Conservation (phyloP, 2,329 filamentous ascomycete species). For the Aureobasidium mangrovei region DNA sequence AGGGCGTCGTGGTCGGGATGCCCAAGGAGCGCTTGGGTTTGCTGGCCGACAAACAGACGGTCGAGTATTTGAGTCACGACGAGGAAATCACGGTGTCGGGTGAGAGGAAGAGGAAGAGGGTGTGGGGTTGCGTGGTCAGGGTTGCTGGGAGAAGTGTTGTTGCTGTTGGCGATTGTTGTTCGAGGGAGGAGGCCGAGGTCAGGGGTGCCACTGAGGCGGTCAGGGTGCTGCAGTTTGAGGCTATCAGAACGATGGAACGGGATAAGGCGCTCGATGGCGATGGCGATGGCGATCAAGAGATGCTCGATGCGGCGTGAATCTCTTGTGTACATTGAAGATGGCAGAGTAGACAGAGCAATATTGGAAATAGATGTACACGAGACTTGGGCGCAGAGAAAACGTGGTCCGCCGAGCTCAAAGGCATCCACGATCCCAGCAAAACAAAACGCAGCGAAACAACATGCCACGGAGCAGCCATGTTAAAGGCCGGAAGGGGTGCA, state of each 20-base stretch:
- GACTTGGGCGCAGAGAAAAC: too few relatives aligned
- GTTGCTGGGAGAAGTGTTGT: slow-evolving; percentile 29
- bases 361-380: too few relatives aligned
- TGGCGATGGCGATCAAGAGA: not conserved
- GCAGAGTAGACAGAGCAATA: too few relatives aligned
- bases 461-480: not conserved
- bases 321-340: not conserved
- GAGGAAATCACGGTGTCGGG: not conserved
- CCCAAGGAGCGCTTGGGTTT: slow-evolving; percentile 61
- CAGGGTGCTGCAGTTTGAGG: slow-evolving; percentile 3
- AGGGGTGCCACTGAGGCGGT: slow-evolving; percentile 25
- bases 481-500: not conserved
- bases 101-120: slow-evolving; percentile 8
- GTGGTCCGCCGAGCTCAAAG: too few relatives aligned
- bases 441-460: not conserved
- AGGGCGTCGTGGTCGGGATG: slow-evolving; percentile 47
- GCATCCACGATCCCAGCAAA: too few relatives aligned
- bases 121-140: slow-evolving; percentile 27
- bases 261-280: not conserved
- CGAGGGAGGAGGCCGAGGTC: slow-evolving; percentile 31
- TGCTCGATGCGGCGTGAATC: not conserved
- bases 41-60: slow-evolving; percentile 43
- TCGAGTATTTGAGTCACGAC: slow-evolving; percentile 42
- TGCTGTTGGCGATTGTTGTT: slow-evolving; percentile 26
- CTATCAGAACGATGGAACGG: not conserved